Evolutionary conservation across 768 basidiomycete species (phyloP).

Genomic region (Tubosaeta sp.): DNA sequence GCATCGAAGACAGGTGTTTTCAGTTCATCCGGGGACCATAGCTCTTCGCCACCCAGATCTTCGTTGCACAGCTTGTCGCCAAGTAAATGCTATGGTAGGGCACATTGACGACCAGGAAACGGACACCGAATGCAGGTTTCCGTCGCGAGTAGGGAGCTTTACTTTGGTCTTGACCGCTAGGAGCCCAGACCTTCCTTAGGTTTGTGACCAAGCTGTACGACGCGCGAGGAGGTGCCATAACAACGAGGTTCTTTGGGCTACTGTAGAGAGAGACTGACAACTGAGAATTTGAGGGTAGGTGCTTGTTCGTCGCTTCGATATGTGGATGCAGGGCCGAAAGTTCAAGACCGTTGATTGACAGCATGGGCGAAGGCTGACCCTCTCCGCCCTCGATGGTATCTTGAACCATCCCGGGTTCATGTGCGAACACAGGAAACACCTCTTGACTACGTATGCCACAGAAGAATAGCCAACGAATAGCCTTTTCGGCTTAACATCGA

Average conservation of each 20-base stretch:
- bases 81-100: conserved; percentile 95
- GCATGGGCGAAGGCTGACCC: conserved; percentile 90
- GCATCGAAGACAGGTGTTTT: conserved; percentile 88
- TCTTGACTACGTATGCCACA: conserved; percentile 91
- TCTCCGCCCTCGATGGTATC: conserved; percentile 91
- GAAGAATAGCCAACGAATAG: conserved; percentile 89
- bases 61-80: conserved; percentile 66
- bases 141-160: conserved; percentile 92
- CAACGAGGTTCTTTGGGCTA: conserved; percentile 84
- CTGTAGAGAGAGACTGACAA: conserved; percentile 89
- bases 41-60: conserved; percentile 72
- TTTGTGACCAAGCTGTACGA: conserved; percentile 93
- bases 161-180: conserved; percentile 86
- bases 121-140: conserved; percentile 86
- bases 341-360: conserved; percentile 80
- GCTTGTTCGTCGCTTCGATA: conserved; percentile 81
- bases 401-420: conserved; percentile 84
- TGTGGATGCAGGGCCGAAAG: conserved; percentile 76
- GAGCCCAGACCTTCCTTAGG: conserved; percentile 85
- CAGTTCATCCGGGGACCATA: conserved; percentile 69
- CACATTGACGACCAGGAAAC: conserved; percentile 93
- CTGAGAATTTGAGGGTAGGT: conserved; percentile 75
- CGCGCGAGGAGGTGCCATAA: conserved; percentile 87
- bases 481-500: conserved; percentile 76
- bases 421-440: conserved; percentile 85